Percentiles rank a stretch among this genome's conserved stretches.
Conservation (phyloP, 31 red algal genomes). For the Asparagopsis taxiformis region DNA sequence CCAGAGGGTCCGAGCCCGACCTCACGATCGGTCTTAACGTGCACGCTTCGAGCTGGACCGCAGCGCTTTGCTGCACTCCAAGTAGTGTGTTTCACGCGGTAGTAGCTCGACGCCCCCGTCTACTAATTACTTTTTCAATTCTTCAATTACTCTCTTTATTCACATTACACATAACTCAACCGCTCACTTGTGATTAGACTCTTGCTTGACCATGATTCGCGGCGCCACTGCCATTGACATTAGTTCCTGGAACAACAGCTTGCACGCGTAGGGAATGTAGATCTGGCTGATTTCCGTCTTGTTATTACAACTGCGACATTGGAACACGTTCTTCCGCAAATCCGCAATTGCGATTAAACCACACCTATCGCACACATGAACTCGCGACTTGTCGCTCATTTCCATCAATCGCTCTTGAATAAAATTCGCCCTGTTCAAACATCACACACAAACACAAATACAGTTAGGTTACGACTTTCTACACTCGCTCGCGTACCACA, state of each 20-base stretch:
- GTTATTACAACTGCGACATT: constrained; percentile 94
- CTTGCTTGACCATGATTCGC: constrained; percentile 81
- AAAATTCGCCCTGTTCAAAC: constrained; percentile 55
- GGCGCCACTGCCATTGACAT: constrained; percentile 97
- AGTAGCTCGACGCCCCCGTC: no score
- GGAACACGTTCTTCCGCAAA: constrained; percentile 80
- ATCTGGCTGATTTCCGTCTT: constrained; percentile 91
- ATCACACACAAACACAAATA: background rate
- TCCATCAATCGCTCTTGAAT: constrained; percentile 97
- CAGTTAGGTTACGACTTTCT: background rate
- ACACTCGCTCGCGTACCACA: background rate
- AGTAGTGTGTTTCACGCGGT: no score
- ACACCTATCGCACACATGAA: constrained; percentile 94
- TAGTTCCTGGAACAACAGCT: constrained; percentile 97
- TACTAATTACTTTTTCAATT: no score
- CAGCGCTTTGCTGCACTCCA: no score
- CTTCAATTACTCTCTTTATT: no score
- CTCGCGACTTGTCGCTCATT: constrained; percentile 80
- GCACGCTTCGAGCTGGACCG: background rate
- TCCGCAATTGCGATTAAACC: constrained; percentile 97
- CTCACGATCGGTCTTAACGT: background rate
- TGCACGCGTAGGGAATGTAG: constrained; percentile 97
- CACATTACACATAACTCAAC: no score
- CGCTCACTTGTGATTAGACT: no score
- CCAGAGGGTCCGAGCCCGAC: background rate